These are phyloP conservation scores for Tetrapisispora taiwanensis DNA, from an alignment of 805 yeast species.

Conservation along the genomic window DNA sequence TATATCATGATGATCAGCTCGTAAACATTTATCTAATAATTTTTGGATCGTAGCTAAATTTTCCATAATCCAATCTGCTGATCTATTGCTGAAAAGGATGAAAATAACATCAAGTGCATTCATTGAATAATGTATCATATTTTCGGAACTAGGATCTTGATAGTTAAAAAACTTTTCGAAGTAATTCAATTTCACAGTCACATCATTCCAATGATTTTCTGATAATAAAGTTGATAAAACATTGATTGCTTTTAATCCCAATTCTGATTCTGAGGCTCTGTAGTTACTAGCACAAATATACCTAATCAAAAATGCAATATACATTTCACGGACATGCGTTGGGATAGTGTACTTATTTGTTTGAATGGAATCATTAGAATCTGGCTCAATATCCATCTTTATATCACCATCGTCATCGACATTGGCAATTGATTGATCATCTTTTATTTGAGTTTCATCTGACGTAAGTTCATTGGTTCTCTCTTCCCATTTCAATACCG, in stretches of 20 bases:
- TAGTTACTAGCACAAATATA: constrained; percentile 81
- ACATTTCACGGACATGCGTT: constrained; percentile 74
- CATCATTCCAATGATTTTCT: constrained; percentile 76
- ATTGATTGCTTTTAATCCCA: constrained; percentile 74
- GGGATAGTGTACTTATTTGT: constrained; percentile 41
- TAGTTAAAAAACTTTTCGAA: constrained; percentile 81
- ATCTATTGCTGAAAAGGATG: constrained; percentile 70
- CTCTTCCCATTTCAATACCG: constrained; percentile 79
- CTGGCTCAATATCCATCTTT: constrained; percentile 19
- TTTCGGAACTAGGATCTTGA: constrained; percentile 60
- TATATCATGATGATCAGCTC: constrained; percentile 74
- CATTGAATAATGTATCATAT: constrained; percentile 66
- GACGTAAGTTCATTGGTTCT: constrained; percentile 27
- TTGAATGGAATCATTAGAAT: background rate
- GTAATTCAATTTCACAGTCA: constrained; percentile 72
- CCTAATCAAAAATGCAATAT: constrained; percentile 78
- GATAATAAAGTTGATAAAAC: constrained; percentile 65
- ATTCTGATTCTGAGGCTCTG: constrained; percentile 70
- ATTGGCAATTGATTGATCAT: constrained; percentile 1
- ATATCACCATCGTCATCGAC: constrained; percentile 21
- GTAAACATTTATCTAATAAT: constrained; percentile 69
- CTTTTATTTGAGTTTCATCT: background rate
- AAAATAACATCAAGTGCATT: constrained; percentile 87
- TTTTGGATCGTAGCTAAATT: constrained; percentile 61
- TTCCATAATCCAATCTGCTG: constrained; percentile 66